Base-by-base conservation (phyloP, 306 rosid species). In the Datisca glomerata region DNA sequence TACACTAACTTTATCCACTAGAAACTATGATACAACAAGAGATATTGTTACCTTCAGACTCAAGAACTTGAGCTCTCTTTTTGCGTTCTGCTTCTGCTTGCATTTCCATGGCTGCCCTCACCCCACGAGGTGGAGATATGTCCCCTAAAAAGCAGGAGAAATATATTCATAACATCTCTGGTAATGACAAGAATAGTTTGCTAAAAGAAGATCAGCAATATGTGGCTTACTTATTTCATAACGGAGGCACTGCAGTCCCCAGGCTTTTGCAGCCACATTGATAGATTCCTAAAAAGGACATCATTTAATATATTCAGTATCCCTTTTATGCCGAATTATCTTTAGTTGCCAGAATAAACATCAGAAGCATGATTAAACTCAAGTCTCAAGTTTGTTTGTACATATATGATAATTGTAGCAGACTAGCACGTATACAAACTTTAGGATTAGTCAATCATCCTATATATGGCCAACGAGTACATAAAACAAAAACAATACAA, bases 81-180 rank as follows among this genome's bases (percentile, higher is more conserved):
- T 78, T 84, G 43, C 98, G 73, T 57, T 89, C 98, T 41, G 98
- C 98, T 64, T 84, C 98, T 9, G 98, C 98, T 72, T 89, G 98
- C 98, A 84, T 78, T 68, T 89, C 95, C 98, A 89, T 89, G 34
- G 98, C 80, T 31, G 79, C 91, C 69, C 81, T 80, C 51, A 89
- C 98, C 34, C 93, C 93, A 45, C 79, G 86, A 14, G 98, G 98
- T 62, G 98, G 98, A 66, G 84, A 80, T 58, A 84, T 84, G 62
- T 89, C 98, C 98, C 85, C 95, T 89, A 54, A 45, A 25, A 27
- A 27, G 14, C 19, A 50, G 25, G 12, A 19, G 32, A 53, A 66
- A 20, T 22, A 28, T 39, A 51, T 21, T 48, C 18, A 24, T 16
- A 22, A 33, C 35, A 24, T 32, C 7, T 38, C 8, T 31, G 35